Conservation (phyloP, 2,329 filamentous ascomycete genomes). For the Xylariaceae sp. region DNA sequence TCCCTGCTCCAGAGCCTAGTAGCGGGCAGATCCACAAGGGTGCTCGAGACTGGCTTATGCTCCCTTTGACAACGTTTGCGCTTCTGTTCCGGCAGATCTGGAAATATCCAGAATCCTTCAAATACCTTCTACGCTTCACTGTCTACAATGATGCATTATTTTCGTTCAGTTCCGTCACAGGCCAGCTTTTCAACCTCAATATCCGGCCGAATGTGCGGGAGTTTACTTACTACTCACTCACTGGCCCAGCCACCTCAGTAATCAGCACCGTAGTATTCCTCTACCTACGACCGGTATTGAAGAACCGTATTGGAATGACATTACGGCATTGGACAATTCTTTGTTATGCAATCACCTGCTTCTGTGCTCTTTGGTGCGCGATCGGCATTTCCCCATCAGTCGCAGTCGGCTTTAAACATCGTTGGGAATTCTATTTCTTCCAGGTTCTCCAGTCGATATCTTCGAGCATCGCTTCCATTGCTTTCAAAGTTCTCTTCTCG, state of each 20-base stretch:
- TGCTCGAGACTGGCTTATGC: conserved; percentile 5
- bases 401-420: conserved; percentile 10
- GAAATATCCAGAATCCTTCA: conserved; percentile 15
- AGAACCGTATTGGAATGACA: background rate
- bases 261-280: conserved; percentile 4
- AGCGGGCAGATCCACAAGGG: background rate
- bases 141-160: conserved; percentile 14
- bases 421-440: conserved; percentile 20
- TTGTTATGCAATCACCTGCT: conserved; percentile 12
- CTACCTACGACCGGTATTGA: conserved; percentile 1
- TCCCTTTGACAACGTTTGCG: conserved; percentile 6
- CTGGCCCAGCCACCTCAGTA: conserved; percentile 3
- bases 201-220: conserved; percentile 13
- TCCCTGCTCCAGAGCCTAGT: conserved; percentile 2
- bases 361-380: conserved; percentile 9
- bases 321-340: conserved; percentile 8
- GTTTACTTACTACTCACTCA: conserved; percentile 20
- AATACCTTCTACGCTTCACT: conserved; percentile 10
- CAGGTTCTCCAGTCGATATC: conserved; percentile 9
- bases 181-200: conserved; percentile 17
- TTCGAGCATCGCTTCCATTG: background rate
- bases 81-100: conserved; percentile 10
- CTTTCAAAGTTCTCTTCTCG: conserved; percentile 13
- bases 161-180: conserved; percentile 7
- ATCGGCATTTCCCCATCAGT: conserved; percentile 7